Conservation (phyloP, 2,329 filamentous ascomycete species). For the Chaetomiaceae sp. region DNA sequence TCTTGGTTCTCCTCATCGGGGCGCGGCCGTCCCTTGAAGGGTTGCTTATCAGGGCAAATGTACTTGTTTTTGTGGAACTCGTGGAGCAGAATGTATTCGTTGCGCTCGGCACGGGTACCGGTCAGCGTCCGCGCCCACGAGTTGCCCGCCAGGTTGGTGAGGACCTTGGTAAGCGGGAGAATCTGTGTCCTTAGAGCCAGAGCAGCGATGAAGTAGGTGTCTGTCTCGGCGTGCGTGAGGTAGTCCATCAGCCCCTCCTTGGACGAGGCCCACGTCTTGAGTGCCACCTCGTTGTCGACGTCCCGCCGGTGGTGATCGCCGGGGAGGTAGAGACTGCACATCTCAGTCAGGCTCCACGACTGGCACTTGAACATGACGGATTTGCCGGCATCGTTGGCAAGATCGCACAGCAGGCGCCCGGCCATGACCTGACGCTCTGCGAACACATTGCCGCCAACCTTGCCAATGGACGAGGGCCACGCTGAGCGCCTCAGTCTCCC, state of each 20-base stretch:
- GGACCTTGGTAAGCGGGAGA: slow-evolving; percentile 85
- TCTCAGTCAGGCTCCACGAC: slow-evolving; percentile 96
- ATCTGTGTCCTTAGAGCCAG: slow-evolving; percentile 86
- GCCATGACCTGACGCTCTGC: slow-evolving; percentile 86
- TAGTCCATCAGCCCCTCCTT: slow-evolving; percentile 89
- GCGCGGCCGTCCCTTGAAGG: slow-evolving; percentile 69
- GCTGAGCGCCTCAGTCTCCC: slow-evolving; percentile 76
- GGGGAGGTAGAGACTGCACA: slow-evolving; percentile 86
- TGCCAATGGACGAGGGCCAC: slow-evolving; percentile 85
- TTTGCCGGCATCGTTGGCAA: slow-evolving; percentile 95
- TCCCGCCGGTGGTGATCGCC: slow-evolving; percentile 71
- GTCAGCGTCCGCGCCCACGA: slow-evolving; percentile 96
- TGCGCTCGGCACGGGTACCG: slow-evolving; percentile 92
- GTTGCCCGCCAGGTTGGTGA: slow-evolving; percentile 95
- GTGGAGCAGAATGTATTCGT: slow-evolving; percentile 98
- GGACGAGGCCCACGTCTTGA: slow-evolving; percentile 81
- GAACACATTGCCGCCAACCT: slow-evolving; percentile 84
- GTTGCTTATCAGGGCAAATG: slow-evolving; percentile 93
- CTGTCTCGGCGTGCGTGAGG: slow-evolving; percentile 86
- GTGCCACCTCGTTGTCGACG: slow-evolving; percentile 78
- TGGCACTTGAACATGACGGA: slow-evolving; percentile 96
- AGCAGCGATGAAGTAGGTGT: slow-evolving; percentile 93
- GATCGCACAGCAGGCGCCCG: slow-evolving; percentile 85
- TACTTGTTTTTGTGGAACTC: slow-evolving; percentile 97
- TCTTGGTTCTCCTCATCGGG: slow-evolving; percentile 66